Conservation (phyloP, 2,329 filamentous ascomycete genomes). For the Aspergillus tanneri region DNA sequence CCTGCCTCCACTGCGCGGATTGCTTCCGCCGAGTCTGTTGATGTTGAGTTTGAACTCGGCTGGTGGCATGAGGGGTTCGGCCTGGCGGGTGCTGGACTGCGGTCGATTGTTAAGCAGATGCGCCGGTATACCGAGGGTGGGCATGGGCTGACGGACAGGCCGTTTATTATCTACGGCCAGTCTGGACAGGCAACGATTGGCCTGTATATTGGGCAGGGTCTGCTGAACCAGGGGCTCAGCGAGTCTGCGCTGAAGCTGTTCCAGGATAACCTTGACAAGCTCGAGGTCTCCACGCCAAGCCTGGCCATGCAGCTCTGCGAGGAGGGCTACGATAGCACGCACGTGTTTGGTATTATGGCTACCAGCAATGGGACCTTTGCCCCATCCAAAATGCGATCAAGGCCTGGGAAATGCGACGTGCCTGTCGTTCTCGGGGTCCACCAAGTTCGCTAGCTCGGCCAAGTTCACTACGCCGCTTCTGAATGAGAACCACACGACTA, state of each 20-base stretch:
- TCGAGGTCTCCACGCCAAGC: conserved; percentile 26
- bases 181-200: conserved; percentile 32
- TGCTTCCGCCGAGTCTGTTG: conserved; percentile 14
- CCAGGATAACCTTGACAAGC: conserved; percentile 23
- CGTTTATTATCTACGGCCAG: conserved; percentile 33
- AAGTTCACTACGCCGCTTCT: conserved; percentile 4
- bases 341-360: conserved; percentile 37
- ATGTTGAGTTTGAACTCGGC: conserved; percentile 29
- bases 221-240: conserved; percentile 22
- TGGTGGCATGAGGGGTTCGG: too few species aligned
- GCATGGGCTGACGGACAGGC: conserved; percentile 17
- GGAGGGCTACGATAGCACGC: conserved; percentile 28
- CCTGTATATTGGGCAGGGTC: conserved; percentile 39
- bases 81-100: conserved; percentile 25
- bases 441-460: conserved; percentile 1
- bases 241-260: conserved; percentile 30
- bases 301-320: conserved; percentile 42
- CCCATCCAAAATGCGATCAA: conserved; percentile 25
- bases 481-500: not conserved
- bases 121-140: conserved; percentile 32
- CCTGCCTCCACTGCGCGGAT: conserved; percentile 7
- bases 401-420: conserved; percentile 14
- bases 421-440: conserved; percentile 8
- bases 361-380: conserved; percentile 34
- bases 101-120: conserved; percentile 28